These are phyloP conservation scores for Boletellus emodensis DNA, from an alignment of 768 basidiomycete genomes.

Conservation along the genomic window DNA sequence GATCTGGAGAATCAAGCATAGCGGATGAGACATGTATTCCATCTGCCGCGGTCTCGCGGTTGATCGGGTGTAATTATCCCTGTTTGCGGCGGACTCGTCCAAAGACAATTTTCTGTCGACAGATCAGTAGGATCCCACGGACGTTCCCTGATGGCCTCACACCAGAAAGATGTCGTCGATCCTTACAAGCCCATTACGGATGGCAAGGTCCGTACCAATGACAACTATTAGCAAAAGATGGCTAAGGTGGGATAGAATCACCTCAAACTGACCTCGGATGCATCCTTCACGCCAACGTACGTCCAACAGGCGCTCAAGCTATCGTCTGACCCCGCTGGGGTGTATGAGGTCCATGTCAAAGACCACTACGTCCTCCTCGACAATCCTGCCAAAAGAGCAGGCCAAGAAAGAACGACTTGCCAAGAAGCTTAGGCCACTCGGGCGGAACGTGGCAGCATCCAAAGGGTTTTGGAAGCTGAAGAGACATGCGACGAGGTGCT, in stretches of 20 bases:
- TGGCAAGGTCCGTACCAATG: constrained; percentile 10
- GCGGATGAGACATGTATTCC: no score
- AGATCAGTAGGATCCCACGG: no score
- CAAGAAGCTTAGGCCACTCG: constrained; percentile 47
- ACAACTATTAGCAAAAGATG: not conserved
- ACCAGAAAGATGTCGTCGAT: constrained; percentile 14
- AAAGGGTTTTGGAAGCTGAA: constrained; percentile 69
- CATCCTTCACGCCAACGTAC: constrained; percentile 62
- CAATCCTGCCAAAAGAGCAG: constrained; percentile 60
- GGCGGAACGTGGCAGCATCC: no score
- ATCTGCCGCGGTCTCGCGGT: no score
- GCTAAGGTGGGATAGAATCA: constrained; percentile 32
- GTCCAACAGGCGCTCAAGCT: constrained; percentile 52
- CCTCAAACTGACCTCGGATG: constrained; percentile 33
- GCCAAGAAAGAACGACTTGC: constrained; percentile 47
- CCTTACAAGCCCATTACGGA: constrained; percentile 23
- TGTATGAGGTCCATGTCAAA: constrained; percentile 65
- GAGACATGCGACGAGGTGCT: constrained; percentile 54
- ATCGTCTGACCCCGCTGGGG: constrained; percentile 50
- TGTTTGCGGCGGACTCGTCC: no score
- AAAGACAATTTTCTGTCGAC: no score
- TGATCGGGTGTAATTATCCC: no score
- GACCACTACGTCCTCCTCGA: constrained; percentile 64
- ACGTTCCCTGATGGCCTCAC: constrained; percentile 7
- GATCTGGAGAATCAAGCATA: no score